phyloP scores from a whole-genome alignment of 495 filamentous ascomycete genomes.

The Neurospora tetrasperma region DNA sequence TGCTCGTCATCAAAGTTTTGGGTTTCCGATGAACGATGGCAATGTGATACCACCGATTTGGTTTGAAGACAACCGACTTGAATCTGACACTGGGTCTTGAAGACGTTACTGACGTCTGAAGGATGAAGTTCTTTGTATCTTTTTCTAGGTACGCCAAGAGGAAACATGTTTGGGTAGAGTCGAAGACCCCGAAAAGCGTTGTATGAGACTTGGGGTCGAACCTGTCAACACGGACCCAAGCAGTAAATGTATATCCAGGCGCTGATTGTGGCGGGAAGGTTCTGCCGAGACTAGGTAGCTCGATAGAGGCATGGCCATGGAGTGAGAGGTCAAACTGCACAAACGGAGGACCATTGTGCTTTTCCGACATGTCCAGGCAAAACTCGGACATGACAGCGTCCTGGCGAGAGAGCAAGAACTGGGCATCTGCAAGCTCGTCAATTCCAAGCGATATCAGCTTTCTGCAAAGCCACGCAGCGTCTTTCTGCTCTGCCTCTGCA shows the following conservation, averaged over 20 bases:
- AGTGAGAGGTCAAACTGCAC: slow-evolving; percentile 90
- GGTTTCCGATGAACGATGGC: slow-evolving; percentile 71
- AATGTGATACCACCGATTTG: slow-evolving; percentile 83
- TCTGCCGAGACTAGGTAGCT: slow-evolving; percentile 70
- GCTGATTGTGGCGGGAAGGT: slow-evolving; percentile 66
- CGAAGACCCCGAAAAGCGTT: slow-evolving; percentile 91
- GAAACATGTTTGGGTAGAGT: slow-evolving; percentile 87
- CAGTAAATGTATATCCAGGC: slow-evolving; percentile 74
- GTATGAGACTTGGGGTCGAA: slow-evolving; percentile 83
- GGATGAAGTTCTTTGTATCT: slow-evolving; percentile 88
- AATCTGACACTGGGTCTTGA: slow-evolving; percentile 84
- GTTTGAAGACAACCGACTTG: slow-evolving; percentile 65
- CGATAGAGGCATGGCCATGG: slow-evolving; percentile 79
- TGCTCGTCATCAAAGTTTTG: slow-evolving; percentile 63
- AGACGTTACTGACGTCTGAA: slow-evolving; percentile 89
- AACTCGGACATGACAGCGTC: slow-evolving; percentile 58
- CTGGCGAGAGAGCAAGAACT: slow-evolving; percentile 57
- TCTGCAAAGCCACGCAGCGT: slow-evolving; percentile 50
- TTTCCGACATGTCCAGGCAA: slow-evolving; percentile 59
- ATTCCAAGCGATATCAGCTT: slow-evolving; percentile 59
- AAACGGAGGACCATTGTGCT: slow-evolving; percentile 65
- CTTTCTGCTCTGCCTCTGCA: slow-evolving; percentile 40
- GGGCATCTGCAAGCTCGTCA: slow-evolving; percentile 65
- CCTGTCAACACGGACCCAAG: slow-evolving; percentile 78
- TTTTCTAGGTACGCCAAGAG: slow-evolving; percentile 87